Percentiles rank a stretch among this genome's conserved stretches.
phyloP scores from a whole-genome alignment of 2,329 filamentous ascomycete species.

The Fusarium praegraminearum region DNA sequence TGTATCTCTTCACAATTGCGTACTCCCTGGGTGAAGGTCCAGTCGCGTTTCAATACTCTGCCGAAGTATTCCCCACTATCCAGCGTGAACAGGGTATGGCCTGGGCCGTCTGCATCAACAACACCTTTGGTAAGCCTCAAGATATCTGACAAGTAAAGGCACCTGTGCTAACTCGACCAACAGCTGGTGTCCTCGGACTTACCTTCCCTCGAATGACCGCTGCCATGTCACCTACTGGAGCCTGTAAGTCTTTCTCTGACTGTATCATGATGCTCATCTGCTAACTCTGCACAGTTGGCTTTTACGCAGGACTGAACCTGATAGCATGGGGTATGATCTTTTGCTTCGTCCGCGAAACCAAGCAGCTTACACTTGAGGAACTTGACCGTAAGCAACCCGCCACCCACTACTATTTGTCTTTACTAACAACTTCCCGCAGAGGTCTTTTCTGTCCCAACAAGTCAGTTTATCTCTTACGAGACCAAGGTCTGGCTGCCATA shows the following conservation, averaged over 20 bases:
- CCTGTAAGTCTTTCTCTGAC: conserved; percentile 35
- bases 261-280: rapidly evolving
- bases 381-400: conserved; percentile 51
- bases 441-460: conserved; percentile 52
- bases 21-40: conserved; percentile 55
- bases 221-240: conserved; percentile 51
- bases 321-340: conserved; percentile 62
- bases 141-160: rapidly evolving
- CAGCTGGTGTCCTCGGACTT: conserved; percentile 47
- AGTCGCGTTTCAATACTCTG: conserved; percentile 55
- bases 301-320: conserved; percentile 62
- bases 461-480: conserved; percentile 51
- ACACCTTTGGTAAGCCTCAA: conserved; percentile 43
- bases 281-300: conserved; percentile 49
- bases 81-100: conserved; percentile 56
- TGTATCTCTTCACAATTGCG: conserved; percentile 54
- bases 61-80: conserved; percentile 55
- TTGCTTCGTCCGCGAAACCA: conserved; percentile 63
- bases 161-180: neutral
- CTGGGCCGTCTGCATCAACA: conserved; percentile 55
- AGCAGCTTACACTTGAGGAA: conserved; percentile 63
- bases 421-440: neutral
- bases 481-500: conserved; percentile 52
- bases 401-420: rapidly evolving
- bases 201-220: conserved; percentile 52